These are phyloP conservation scores for Sonneratia alba DNA, from an alignment of 345 rosid genomes.

Conservation along the genomic window DNA sequence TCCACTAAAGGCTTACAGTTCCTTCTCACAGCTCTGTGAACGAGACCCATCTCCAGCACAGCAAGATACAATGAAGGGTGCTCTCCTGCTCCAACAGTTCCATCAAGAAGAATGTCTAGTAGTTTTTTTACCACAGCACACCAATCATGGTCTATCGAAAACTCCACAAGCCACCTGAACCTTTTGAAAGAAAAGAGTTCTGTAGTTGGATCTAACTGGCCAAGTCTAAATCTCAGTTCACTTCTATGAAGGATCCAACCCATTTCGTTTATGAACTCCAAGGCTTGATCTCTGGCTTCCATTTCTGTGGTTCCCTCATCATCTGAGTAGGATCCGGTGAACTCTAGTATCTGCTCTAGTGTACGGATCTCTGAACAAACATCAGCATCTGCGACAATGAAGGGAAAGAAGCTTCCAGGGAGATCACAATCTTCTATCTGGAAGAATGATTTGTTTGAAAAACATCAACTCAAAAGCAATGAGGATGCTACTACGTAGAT, in stretches of 20 bases:
- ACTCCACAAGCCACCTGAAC: constrained; percentile 87
- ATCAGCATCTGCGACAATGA: constrained; percentile 77
- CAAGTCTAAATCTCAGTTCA: constrained; percentile 49
- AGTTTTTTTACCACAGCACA: constrained; percentile 85
- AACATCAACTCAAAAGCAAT: neutral
- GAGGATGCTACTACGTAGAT: too few relatives aligned
- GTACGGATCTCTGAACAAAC: constrained; percentile 79
- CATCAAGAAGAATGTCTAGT: constrained; percentile 53
- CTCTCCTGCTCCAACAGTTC: constrained; percentile 56
- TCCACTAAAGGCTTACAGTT: constrained; percentile 72
- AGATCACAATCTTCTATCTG: constrained; percentile 90
- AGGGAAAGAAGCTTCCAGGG: constrained; percentile 89
- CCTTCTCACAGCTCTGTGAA: constrained; percentile 93
- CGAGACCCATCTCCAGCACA: constrained; percentile 69
- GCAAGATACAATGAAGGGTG: constrained; percentile 39
- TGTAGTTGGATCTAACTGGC: constrained; percentile 46
- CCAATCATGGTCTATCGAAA: constrained; percentile 95
- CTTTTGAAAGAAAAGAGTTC: constrained; percentile 58
- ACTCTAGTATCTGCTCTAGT: constrained; percentile 66
- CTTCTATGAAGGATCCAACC: constrained; percentile 96
- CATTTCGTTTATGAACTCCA: constrained; percentile 90
- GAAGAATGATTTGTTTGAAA: constrained; percentile 13
- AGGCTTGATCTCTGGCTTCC: constrained; percentile 57
- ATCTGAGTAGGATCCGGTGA: constrained; percentile 37
- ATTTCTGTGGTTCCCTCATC: constrained; percentile 18